phyloP scores from a whole-genome alignment of 306 rosid species.

The Cicer yamashitae region DNA sequence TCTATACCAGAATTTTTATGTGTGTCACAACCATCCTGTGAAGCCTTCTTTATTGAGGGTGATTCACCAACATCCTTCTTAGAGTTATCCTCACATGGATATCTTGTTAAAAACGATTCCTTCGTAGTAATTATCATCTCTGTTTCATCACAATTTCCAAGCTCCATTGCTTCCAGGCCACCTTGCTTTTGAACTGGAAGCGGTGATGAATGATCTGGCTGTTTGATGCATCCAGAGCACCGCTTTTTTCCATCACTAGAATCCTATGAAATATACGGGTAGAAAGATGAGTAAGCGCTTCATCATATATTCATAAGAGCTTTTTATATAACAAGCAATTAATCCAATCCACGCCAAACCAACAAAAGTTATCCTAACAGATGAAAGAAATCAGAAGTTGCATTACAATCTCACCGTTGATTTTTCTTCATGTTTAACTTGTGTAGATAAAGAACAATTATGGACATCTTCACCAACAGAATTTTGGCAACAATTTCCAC shows the following conservation, averaged over 20 bases:
- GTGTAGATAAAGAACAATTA: conserved; percentile 36
- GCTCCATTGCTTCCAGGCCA: conserved; percentile 39
- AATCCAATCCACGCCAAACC: neutral
- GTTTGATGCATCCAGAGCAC: conserved; percentile 31
- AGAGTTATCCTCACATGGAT: conserved; percentile 45
- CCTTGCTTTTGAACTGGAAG: conserved; percentile 41
- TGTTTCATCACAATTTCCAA: conserved; percentile 43
- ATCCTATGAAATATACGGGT: conserved; percentile 40
- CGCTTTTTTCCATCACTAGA: conserved; percentile 34
- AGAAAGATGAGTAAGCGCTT: neutral
- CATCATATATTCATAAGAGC: conserved; percentile 25
- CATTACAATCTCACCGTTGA: conserved; percentile 50
- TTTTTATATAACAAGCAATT: conserved; percentile 10
- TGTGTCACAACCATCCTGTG: conserved; percentile 36
- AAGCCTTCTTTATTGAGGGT: conserved; percentile 40
- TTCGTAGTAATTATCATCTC: conserved; percentile 20
- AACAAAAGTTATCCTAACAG: too few relatives aligned
- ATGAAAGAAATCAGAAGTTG: neutral
- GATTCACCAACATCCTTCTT: conserved; percentile 39
- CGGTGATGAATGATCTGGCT: conserved; percentile 43
- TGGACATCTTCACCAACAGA: conserved; percentile 34
- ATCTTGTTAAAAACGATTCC: conserved; percentile 29
- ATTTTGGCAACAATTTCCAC: conserved; percentile 44
- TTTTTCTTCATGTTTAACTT: conserved; percentile 43
- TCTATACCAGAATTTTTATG: conserved; percentile 38